Evolutionary conservation across 108 stramenopile species (phyloP).

Genomic region (Nannochloropsis granulata): DNA sequence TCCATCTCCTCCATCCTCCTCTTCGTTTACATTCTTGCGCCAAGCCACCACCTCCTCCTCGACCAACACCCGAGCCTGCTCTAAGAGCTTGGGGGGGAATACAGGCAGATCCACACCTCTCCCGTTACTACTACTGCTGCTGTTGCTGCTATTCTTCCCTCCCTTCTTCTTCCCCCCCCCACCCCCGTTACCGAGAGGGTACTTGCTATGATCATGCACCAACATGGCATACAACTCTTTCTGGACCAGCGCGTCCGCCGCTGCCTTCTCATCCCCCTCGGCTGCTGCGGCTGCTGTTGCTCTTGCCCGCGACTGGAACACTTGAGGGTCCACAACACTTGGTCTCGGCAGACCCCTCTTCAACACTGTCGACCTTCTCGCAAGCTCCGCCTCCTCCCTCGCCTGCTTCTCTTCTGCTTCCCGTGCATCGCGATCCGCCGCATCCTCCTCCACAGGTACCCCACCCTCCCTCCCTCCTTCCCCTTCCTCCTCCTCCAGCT

Average conservation of each 20-base stretch:
- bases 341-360: conserved; percentile 26
- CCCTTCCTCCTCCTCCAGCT: conserved; percentile 18
- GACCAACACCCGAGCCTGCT: background rate
- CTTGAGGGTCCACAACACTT: background rate
- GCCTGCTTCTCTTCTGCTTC: conserved; percentile 3
- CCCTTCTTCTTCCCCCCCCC: background rate
- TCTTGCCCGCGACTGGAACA: background rate
- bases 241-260: conserved; percentile 16
- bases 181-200: background rate
- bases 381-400: conserved; percentile 30
- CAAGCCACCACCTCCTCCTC: background rate
- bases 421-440: conserved; percentile 27
- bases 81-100: background rate
- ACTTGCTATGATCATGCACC: background rate
- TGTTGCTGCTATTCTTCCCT: background rate
- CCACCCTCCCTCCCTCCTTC: background rate
- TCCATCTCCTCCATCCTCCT: background rate
- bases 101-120: background rate
- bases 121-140: background rate
- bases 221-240: conserved; percentile 4
- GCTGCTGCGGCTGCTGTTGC: conserved; percentile 5
- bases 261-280: conserved; percentile 1
- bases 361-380: conserved; percentile 21
- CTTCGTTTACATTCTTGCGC: background rate
- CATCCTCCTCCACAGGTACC: conserved; percentile 14